A percentile compares a stretch with the other conserved stretches of the same genome.
phyloP scores from a whole-genome alignment of 176 grass and related monocot species.

The Zoysia pacifica region DNA sequence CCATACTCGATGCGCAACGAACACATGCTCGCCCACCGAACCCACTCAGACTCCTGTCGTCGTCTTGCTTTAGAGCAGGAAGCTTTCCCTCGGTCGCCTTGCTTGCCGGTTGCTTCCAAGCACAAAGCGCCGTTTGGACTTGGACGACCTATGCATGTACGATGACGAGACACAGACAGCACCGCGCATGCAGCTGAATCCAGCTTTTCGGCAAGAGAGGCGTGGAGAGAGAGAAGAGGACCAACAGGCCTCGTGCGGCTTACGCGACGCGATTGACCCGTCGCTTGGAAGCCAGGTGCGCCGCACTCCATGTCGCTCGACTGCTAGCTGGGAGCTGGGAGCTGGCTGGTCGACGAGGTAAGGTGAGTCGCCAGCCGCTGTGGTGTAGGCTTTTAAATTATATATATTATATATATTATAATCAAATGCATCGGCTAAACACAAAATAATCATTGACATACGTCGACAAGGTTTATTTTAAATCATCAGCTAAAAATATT shows the following conservation, averaged over 20 bases:
- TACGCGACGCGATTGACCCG: constrained; percentile 34
- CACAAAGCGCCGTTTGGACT: too few species aligned
- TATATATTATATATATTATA: too few species aligned
- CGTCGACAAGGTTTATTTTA: too few species aligned
- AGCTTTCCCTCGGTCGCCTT: too few species aligned
- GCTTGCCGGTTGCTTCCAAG: not conserved
- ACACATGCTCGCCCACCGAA: constrained; percentile 27
- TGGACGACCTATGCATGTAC: not conserved
- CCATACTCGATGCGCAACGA: not conserved
- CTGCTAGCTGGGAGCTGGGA: too few species aligned
- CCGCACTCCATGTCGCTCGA: not conserved
- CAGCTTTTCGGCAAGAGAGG: too few species aligned
- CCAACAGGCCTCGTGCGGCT: not conserved
- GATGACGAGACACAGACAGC: not conserved
- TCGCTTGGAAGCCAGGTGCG: constrained; percentile 21
- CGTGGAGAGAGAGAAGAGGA: too few species aligned
- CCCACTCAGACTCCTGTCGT: not conserved
- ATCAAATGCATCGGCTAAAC: too few species aligned
- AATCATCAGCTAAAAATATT: too few species aligned
- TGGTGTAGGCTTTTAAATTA: too few species aligned
- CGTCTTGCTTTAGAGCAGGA: not conserved
- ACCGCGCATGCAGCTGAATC: too few species aligned
- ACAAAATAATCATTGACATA: too few species aligned
- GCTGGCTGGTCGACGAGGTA: not conserved
- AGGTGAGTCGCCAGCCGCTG: not conserved